These are phyloP conservation scores for Mycena vitilis DNA, from an alignment of 768 basidiomycete species.

Conservation along the genomic window DNA sequence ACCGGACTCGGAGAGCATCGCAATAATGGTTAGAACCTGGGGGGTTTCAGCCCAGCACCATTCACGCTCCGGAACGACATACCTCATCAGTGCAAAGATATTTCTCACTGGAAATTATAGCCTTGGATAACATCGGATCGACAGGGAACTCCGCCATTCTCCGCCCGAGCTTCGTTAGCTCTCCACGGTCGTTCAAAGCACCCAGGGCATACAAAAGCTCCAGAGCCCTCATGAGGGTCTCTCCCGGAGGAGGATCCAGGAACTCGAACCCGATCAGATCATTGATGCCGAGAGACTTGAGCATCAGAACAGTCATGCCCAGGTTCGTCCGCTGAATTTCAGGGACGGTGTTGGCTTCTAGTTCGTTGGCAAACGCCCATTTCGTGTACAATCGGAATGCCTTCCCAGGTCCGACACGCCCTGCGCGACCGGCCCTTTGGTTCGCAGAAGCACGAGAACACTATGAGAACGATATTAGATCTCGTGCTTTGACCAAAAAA, in stretches of 20 bases:
- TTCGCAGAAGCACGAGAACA: constrained; percentile 98
- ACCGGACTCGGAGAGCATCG: constrained; percentile 96
- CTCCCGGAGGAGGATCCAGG: constrained; percentile 97
- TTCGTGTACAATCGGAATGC: constrained; percentile 99
- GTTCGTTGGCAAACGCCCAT: constrained; percentile 96
- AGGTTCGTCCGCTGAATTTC: constrained; percentile 99
- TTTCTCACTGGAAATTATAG: constrained; percentile 94
- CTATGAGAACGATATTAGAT: constrained; percentile 49
- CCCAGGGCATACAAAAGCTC: constrained; percentile 96
- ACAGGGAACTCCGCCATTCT: constrained; percentile 99
- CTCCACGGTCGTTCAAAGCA: constrained; percentile 95
- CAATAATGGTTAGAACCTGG: constrained; percentile 94
- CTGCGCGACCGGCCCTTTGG: constrained; percentile 96
- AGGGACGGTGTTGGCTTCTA: constrained; percentile 96
- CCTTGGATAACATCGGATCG: constrained; percentile 97
- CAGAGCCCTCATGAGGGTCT: constrained; percentile 95
- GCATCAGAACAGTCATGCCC: constrained; percentile 92
- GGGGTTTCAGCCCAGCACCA: background rate
- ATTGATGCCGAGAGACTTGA: constrained; percentile 98
- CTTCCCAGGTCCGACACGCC: constrained; percentile 97
- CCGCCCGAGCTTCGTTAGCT: constrained; percentile 95
- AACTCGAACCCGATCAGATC: constrained; percentile 99
- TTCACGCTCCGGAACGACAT: constrained; percentile 9
- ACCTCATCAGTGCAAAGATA: constrained; percentile 97
- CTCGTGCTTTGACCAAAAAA: background rate